Base-by-base conservation (phyloP, 2,329 filamentous ascomycete species). In the Epichloe festucae region DNA sequence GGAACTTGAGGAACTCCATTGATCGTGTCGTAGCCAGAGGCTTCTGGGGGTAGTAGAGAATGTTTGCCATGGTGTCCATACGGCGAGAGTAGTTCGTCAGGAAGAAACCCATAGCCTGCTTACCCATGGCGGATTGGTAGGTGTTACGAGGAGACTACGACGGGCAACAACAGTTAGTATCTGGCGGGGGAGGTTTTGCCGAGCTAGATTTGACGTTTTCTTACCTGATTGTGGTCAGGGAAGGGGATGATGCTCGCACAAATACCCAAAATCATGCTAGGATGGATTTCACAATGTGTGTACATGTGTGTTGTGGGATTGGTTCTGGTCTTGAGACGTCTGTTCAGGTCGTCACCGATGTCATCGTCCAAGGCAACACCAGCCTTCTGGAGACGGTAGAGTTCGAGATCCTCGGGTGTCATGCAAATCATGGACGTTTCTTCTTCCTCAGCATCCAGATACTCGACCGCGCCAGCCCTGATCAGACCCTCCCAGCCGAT, bases 51-150 rank as follows among this genome's bases (percentile, higher is more conserved):
- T 98, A 98, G 71, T 98, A 98, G 4, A 98, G 81, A 65, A 98
- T 95, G 62, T 98, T 98, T 61, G 91, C 87, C 93, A 98, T 98
- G 4, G 93, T 98, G 65, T 98, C 93, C 91, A 98, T 97, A 57
- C 93, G 89, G 55, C 91, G 83, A 41, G 88, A 85, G 68, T 95
- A 98, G 66, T 98, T 98, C 12, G 94, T 98, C 52, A 98, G 77
- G 73, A 95, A 96, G 61, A 97, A 90, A 65, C 94, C 93, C 94
- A 98, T 98, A 56, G 93, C 93, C 79, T 98, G 93, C 72, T 98
- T 98, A 75, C 94, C 93, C 93, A 98, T 98, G 65, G 93, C 93
- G 62, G 91, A 96, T 72, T 97, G 91, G 69, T 96, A 98, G 4
- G 91, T 97, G 66, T 98, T 98, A 85, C 93, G 86, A 58, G 93